These are phyloP conservation scores for Udeniomyces megalosporus DNA, from an alignment of 768 basidiomycete species.

Conservation along the genomic window DNA sequence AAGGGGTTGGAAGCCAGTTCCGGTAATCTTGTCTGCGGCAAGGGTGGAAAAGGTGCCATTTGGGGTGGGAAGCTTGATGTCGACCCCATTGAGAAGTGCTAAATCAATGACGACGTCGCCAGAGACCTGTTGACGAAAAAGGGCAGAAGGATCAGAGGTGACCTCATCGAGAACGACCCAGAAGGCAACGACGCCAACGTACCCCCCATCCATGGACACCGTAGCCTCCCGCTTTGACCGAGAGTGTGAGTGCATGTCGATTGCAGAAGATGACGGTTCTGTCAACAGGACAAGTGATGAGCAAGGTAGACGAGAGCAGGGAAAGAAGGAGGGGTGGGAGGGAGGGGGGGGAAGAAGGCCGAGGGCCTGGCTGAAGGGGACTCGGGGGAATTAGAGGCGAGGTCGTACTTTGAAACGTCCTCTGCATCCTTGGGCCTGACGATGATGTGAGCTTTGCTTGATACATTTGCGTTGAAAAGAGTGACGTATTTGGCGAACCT, in stretches of 20 bases:
- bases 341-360: not conserved
- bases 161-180: not conserved
- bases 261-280: constrained; percentile 59
- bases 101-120: constrained; percentile 78
- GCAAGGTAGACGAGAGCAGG: not conserved
- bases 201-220: constrained; percentile 74
- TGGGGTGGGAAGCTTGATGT: constrained; percentile 38
- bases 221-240: constrained; percentile 78
- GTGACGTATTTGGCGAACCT: constrained; percentile 26
- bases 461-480: constrained; percentile 64
- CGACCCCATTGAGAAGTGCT: constrained; percentile 47
- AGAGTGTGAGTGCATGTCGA: constrained; percentile 53
- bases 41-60: not conserved
- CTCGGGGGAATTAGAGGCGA: no score
- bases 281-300: not conserved
- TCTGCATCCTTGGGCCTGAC: constrained; percentile 59
- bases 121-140: constrained; percentile 34
- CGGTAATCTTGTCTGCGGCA: not conserved
- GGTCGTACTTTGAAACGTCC: constrained; percentile 63
- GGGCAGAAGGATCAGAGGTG: not conserved
- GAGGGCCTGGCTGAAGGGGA: no score
- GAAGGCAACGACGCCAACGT: constrained; percentile 9
- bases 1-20: constrained; percentile 21
- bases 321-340: not conserved
- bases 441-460: constrained; percentile 38